Evolutionary conservation across 2,329 filamentous ascomycete species (phyloP).

Genomic region (Erysiphe pulchra): DNA sequence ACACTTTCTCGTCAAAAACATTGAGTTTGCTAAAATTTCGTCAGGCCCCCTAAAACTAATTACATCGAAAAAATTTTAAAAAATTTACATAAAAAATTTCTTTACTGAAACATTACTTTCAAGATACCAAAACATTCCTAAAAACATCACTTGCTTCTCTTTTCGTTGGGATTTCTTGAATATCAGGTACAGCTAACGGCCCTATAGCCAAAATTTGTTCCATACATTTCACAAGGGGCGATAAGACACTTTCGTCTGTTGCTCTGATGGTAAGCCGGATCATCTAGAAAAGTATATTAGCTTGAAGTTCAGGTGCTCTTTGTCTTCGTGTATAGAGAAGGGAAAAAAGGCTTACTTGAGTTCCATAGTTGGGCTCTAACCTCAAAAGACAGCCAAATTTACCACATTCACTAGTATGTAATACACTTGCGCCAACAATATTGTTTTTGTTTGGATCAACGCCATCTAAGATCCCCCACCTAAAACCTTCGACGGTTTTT

Average conservation of each 20-base stretch:
- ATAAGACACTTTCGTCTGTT: slow-evolving; percentile 72
- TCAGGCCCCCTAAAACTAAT: too few species aligned
- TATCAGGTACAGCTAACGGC: slow-evolving; percentile 7
- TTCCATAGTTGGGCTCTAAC: slow-evolving; percentile 80
- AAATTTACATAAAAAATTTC: too few species aligned
- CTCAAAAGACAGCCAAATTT: slow-evolving; percentile 88
- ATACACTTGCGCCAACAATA: slow-evolving; percentile 69
- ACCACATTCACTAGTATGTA: slow-evolving; percentile 57
- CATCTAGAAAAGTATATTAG: slow-evolving; percentile 36
- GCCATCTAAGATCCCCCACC: slow-evolving; percentile 61
- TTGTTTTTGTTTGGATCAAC: slow-evolving; percentile 90
- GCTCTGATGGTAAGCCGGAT: slow-evolving; percentile 81
- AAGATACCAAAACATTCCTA: slow-evolving; percentile 11
- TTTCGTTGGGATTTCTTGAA: slow-evolving; percentile 6
- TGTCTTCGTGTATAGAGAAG: background rate
- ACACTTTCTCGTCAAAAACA: too few species aligned
- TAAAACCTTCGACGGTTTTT: slow-evolving; percentile 55
- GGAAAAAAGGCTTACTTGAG: slow-evolving; percentile 33
- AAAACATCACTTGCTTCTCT: slow-evolving; percentile 13
- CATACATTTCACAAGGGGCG: slow-evolving; percentile 62
- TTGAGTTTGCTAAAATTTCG: too few species aligned
- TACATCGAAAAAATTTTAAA: too few species aligned
- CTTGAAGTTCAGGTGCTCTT: slow-evolving; percentile 1
- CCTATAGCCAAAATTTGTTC: slow-evolving; percentile 48
- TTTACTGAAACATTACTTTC: background rate